Evolutionary conservation across 768 basidiomycete genomes (phyloP), one percentile per base, ranked within the genome.

Genomic region (Pleurotus ostreatus): DNA sequence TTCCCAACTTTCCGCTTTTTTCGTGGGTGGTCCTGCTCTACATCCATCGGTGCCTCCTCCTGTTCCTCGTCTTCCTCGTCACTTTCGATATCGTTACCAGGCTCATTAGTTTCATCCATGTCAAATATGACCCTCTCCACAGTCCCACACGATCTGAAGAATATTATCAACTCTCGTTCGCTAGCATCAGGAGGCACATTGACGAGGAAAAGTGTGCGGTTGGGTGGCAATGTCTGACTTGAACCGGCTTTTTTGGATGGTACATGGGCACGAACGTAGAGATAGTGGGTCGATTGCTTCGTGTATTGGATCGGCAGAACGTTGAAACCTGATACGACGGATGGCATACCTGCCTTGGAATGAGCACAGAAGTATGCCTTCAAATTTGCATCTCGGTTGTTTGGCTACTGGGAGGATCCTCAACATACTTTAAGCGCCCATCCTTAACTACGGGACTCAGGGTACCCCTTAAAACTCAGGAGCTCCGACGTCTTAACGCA

Each of bases 181-280:
- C 91, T 90, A 2, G 91, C 83, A 67, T 96, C 93, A 55, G 92
- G 86, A 1, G 95, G 94, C 4, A 95, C 72, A 63, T 98, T 97
- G 55, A 89, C 90, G 2, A 95, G 72, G 65, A 98, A 98, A 8
- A 96, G 75, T 0, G 93, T 95, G 44, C 93, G 80, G 13, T 80
- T 84, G 30, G 82, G 64, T 4, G 78, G 78, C 67, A 60, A 80
- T 74, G 52, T 72, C 34, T 76, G 40, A 61, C 25, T 37, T 51
- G 61, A 61, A 41, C 52, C 47, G 41, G 63, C 58, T 57, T 74
- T 76, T 63, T 82, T 81, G 13, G 83, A 75, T 3, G 76, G 72
- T 22, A 71, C 65, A 65, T 94, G 91, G 3, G 78, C 65, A n/a
- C 89, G 82, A 15, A 82, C 82, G 63, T 94, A 95, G n/a, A 94